Percentiles rank a stretch among this genome's conserved stretches.
Conservation (phyloP, 306 rosid genomes). For the Sicyos edulis region DNA sequence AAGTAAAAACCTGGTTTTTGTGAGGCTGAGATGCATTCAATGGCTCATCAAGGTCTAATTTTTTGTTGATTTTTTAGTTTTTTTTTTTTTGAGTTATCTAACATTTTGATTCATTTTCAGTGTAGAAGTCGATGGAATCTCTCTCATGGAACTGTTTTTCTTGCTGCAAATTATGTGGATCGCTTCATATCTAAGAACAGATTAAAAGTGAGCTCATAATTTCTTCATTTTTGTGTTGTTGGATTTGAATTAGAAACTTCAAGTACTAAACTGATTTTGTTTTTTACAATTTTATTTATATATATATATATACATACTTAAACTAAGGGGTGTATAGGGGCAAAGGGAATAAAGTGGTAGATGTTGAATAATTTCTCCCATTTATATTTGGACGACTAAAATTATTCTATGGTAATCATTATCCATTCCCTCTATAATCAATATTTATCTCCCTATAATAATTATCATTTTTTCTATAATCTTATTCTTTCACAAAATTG, state of each 20-base stretch:
- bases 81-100: neutral
- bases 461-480: too few species aligned
- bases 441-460: too few species aligned
- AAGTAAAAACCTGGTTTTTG: slow-evolving; percentile 25
- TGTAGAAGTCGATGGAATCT: slow-evolving; percentile 39
- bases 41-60: slow-evolving; percentile 48
- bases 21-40: slow-evolving; percentile 38
- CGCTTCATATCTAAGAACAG: slow-evolving; percentile 40
- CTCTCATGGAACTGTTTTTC: slow-evolving; percentile 39
- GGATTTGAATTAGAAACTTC: neutral
- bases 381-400: too few species aligned
- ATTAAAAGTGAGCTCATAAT: slow-evolving; percentile 32
- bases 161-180: slow-evolving; percentile 48
- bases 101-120: slow-evolving; percentile 25
- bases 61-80: neutral
- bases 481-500: too few species aligned
- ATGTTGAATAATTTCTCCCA: too few species aligned
- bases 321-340: too few species aligned
- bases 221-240: neutral
- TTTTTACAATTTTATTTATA: too few species aligned
- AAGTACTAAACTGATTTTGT: neutral
- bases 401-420: too few species aligned
- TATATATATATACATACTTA: too few species aligned
- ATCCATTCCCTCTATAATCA: too few species aligned
- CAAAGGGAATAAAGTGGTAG: too few species aligned